These are phyloP conservation scores for Sporothrix pallida DNA, from an alignment of 2,329 filamentous ascomycete genomes.

Conservation along the genomic window DNA sequence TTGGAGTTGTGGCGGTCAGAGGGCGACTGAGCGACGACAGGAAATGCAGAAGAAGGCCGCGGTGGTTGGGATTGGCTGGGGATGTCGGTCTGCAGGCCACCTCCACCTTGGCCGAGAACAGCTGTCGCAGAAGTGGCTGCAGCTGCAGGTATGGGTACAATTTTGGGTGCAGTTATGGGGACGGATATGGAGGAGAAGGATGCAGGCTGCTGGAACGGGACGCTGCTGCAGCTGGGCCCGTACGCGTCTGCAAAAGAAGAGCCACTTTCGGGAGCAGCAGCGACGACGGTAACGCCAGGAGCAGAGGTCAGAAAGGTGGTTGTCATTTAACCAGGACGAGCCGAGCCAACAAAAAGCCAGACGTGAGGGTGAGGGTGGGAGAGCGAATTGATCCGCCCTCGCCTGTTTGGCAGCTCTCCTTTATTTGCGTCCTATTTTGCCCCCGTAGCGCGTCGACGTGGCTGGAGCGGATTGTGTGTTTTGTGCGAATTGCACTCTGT, in stretches of 20 bases:
- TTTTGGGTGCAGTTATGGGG: constrained; percentile 18
- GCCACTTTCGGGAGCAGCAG: constrained; percentile 20
- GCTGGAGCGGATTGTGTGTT: too few relatives aligned
- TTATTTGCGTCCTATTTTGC: constrained; percentile 1
- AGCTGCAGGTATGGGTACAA: not conserved
- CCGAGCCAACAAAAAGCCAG: constrained; percentile 22
- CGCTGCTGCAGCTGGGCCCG: constrained; percentile 27
- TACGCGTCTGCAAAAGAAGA: constrained; percentile 18
- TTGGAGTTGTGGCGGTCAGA: constrained; percentile 31
- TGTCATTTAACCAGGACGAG: constrained; percentile 35
- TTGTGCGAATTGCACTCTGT: not conserved
- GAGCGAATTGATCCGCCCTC: constrained; percentile 29
- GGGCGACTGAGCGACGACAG: constrained; percentile 28
- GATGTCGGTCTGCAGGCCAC: constrained; percentile 27
- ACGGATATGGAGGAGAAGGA: not conserved
- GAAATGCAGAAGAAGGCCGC: constrained; percentile 24
- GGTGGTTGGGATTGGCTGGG: constrained; percentile 31
- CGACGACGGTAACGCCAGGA: constrained; percentile 15
- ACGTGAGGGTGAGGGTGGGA: too few relatives aligned
- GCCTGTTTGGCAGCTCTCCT: constrained; percentile 23
- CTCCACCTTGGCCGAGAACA: constrained; percentile 19
- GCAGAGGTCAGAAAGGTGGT: constrained; percentile 24
- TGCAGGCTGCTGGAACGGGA: constrained; percentile 24
- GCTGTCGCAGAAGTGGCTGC: constrained; percentile 13
- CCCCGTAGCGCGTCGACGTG: constrained; percentile 1